Evolutionary conservation across 2,329 filamentous ascomycete genomes (phyloP), one percentile per base, ranked within the genome.

Genomic region (Aspergillus floridensis): DNA sequence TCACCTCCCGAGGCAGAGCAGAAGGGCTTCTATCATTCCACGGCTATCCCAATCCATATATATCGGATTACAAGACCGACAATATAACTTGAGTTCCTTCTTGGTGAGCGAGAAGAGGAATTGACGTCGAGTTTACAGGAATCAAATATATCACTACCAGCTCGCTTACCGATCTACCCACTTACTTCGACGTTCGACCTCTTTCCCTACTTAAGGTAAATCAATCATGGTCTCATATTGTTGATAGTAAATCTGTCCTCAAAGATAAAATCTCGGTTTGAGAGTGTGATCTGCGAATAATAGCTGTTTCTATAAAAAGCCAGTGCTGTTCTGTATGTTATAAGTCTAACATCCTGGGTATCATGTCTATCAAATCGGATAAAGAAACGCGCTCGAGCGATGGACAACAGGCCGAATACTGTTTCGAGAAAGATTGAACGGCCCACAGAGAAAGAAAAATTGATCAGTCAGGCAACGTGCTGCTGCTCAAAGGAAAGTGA

Each of bases 11-110:
- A 74, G 29, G 71, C 78, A 35, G 67, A 74, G 29, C 81, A 83
- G 59, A 77, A 70, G 8, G 75, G 80, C 0, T 78, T 82, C 52
- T 83, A 82, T 61, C 81, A 83, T 64, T 71, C 70, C 31, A 76
- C 74, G 3, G 63, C 61, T 49, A 74, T 76, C 22, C 75, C 76
- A 0, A 77, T 78, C 32, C 63, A 64, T 26, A 77, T 71, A 16
- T 78, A 77, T 63, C 67, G 63, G 31, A 72, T 78, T 24, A 65
- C 63, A 48, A 63, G 62, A 49, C 48, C 19, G 22, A 48, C 19
- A 57, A n/a, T 26, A 26, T 46, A 44, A 26, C 22, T 21, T 16
- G 31, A 21, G 2, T 14, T 32, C 22, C 35, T 52, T 16, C 19
- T 52, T 4, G n/a, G 4, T n/a, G 21, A 22, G 11, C 22, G 8